Conservation (phyloP, 2,329 filamentous ascomycete genomes). For the Fonsecaea nubica region DNA sequence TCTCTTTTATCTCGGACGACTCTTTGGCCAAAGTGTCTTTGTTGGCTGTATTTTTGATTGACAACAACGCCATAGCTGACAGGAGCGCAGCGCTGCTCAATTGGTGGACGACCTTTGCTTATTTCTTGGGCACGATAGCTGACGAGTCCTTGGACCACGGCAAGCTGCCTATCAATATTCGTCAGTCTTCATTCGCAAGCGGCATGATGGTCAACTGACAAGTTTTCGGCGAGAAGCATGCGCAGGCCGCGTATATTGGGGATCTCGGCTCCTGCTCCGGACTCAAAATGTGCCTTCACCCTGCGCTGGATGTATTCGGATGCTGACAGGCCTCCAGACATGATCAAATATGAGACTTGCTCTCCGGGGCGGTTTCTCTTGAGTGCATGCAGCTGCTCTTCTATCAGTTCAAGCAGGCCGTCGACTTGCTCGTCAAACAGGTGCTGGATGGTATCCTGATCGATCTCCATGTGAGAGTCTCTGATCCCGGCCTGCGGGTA, state of each 20-base stretch:
- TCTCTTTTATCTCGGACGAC: conserved; percentile 44
- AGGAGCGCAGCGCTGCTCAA: conserved; percentile 45
- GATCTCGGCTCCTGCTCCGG: conserved; percentile 24
- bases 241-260: conserved; percentile 40
- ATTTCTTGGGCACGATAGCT: conserved; percentile 46
- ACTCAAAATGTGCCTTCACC: conserved; percentile 40
- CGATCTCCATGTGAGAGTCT: conserved; percentile 44
- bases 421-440: conserved; percentile 35
- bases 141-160: conserved; percentile 46
- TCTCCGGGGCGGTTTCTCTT: conserved; percentile 39
- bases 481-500: conserved; percentile 42
- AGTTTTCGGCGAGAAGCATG: conserved; percentile 45
- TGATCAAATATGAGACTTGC: conserved; percentile 45
- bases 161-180: conserved; percentile 37
- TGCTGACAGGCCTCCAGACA: conserved; percentile 47
- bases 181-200: not conserved
- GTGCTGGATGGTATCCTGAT: conserved; percentile 27
- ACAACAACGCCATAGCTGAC: conserved; percentile 49
- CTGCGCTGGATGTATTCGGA: conserved; percentile 44
- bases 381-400: conserved; percentile 41
- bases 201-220: conserved; percentile 22
- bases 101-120: conserved; percentile 40
- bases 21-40: conserved; percentile 42
- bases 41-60: conserved; percentile 43
- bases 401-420: conserved; percentile 43